Conservation (phyloP, 1,284 basidiomycete species). For the Phylloboletellus chloephorus region DNA sequence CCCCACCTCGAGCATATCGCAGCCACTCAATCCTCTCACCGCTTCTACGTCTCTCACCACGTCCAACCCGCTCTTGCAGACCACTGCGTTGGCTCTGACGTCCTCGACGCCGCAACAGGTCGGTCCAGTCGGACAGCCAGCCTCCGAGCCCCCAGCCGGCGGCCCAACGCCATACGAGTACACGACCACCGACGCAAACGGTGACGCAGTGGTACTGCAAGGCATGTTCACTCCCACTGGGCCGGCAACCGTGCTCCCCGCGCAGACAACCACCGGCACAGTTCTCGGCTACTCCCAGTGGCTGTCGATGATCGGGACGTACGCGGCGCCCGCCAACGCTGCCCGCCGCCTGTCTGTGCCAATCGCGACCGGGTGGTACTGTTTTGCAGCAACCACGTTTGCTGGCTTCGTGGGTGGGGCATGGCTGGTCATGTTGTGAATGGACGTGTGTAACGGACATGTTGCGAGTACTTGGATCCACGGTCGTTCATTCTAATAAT, state of each 20-base stretch:
- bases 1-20: constrained; percentile 20
- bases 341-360: constrained; percentile 19
- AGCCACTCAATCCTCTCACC: constrained; percentile 18
- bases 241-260: constrained; percentile 36
- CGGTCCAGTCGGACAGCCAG: constrained; percentile 58
- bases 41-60: constrained; percentile 25
- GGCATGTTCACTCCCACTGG: constrained; percentile 58
- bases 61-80: constrained; percentile 13
- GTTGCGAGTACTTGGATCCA: no score
- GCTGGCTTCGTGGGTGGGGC: constrained; percentile 31
- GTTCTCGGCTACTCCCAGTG: constrained; percentile 51
- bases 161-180: constrained; percentile 53
- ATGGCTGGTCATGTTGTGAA: constrained; percentile 31
- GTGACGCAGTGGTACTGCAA: constrained; percentile 40
- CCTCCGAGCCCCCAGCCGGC: constrained; percentile 37
- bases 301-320: constrained; percentile 40
- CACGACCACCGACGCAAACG: constrained; percentile 55
- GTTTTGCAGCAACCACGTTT: constrained; percentile 25
- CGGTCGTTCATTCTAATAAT: no score
- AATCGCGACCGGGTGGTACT: constrained; percentile 30
- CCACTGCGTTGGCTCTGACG: constrained; percentile 16
- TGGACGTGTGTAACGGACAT: constrained; percentile 9
- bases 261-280: constrained; percentile 42
- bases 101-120: constrained; percentile 28
- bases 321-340: constrained; percentile 32